These are phyloP conservation scores for Oryza glaberrima DNA, from an alignment of 176 grass and related monocot genomes.

Conservation along the genomic window DNA sequence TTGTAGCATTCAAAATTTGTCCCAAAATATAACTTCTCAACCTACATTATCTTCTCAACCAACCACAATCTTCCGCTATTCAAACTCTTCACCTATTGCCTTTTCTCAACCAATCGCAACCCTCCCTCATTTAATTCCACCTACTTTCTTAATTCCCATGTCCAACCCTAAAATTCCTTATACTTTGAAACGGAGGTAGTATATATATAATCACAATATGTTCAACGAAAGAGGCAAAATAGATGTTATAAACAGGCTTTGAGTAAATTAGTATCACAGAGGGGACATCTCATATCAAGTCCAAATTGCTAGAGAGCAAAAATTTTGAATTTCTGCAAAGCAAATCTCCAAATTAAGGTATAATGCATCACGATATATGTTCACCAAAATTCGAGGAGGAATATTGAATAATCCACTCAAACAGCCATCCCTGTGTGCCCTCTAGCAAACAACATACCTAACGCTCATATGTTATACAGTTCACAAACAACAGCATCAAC, in stretches of 20 bases:
- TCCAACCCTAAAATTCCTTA: too few species aligned
- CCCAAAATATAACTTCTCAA: too few species aligned
- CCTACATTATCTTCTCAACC: too few species aligned
- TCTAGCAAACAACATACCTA: background rate
- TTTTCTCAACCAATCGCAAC: too few species aligned
- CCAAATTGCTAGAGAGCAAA: background rate
- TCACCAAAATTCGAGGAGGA: conserved; percentile 18
- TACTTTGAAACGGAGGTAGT: too few species aligned
- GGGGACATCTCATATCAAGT: background rate
- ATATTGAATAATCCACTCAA: conserved; percentile 20
- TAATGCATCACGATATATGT: conserved; percentile 11
- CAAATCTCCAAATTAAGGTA: conserved; percentile 7
- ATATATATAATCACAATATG: background rate
- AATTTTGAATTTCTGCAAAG: background rate
- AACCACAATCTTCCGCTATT: too few species aligned
- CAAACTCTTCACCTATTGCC: too few species aligned
- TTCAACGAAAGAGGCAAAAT: background rate
- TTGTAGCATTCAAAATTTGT: too few species aligned
- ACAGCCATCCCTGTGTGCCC: background rate
- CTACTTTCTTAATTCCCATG: too few species aligned
- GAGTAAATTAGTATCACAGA: background rate
- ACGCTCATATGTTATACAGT: background rate
- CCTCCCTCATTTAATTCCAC: too few species aligned
- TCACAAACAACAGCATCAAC: background rate
- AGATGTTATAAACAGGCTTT: background rate